Conservation (phyloP, 305 asterid species). For the Withania somnifera region DNA sequence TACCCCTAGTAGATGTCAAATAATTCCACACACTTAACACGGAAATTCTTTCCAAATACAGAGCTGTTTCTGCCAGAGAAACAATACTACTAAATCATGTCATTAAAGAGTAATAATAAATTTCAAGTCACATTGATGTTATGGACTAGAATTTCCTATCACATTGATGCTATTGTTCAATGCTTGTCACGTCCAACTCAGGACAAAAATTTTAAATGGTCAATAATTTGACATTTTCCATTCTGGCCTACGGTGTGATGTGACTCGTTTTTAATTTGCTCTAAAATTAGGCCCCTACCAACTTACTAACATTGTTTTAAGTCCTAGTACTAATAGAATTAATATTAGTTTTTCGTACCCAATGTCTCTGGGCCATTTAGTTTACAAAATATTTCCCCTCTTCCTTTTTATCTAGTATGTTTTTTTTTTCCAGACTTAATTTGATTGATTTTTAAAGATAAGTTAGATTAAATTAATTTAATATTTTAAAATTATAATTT, state of each 20-base stretch:
- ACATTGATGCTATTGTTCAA: background rate
- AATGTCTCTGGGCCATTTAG: background rate
- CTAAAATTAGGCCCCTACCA: constrained; percentile 3
- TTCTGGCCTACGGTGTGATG: background rate
- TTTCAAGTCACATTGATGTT: background rate
- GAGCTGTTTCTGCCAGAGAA: background rate
- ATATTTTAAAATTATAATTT: too few relatives aligned
- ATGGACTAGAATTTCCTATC: background rate
- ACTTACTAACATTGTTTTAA: background rate
- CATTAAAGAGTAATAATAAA: too few relatives aligned
- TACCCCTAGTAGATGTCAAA: background rate
- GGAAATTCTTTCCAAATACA: background rate
- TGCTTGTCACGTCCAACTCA: background rate
- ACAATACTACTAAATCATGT: background rate
- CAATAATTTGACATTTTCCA: background rate
- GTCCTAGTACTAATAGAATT: background rate
- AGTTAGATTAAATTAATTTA: too few relatives aligned
- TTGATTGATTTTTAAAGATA: too few relatives aligned
- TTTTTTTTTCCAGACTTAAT: too few relatives aligned
- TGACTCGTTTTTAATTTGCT: background rate
- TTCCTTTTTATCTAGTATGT: too few relatives aligned
- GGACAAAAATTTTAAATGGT: background rate
- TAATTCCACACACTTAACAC: background rate
- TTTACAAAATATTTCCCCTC: background rate
- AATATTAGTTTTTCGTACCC: background rate